Evolutionary conservation across 129 eudicot genomes (phyloP).

Genomic region (Chrysanthemum lavandulifolium): DNA sequence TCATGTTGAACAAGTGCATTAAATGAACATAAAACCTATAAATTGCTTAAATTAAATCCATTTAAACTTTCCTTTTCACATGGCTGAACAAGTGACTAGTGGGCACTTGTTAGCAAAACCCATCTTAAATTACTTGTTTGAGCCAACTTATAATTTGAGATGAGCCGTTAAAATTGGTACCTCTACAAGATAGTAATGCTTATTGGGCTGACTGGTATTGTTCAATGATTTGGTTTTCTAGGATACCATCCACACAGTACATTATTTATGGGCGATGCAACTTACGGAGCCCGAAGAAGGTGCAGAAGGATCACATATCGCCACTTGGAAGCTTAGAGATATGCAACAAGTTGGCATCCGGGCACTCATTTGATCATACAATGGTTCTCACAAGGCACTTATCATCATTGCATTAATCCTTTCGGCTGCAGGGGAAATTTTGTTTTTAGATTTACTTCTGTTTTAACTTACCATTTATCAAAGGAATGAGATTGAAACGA

Average conservation of each 20-base stretch:
- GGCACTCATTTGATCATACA: constrained; percentile 60
- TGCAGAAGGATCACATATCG: constrained; percentile 54
- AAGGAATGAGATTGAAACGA: constrained; percentile 25
- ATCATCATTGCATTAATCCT: constrained; percentile 8
- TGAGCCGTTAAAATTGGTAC: too few species aligned
- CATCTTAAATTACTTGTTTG: too few species aligned
- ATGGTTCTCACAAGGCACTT: not conserved
- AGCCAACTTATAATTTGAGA: too few species aligned
- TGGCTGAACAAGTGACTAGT: too few species aligned
- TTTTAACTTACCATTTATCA: constrained; percentile 19
- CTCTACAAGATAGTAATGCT: not conserved
- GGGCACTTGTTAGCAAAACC: too few species aligned
- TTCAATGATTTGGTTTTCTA: constrained; percentile 29
- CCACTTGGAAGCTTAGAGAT: constrained; percentile 88
- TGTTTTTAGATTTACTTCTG: constrained; percentile 20
- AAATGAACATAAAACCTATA: too few species aligned
- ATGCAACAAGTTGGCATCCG: constrained; percentile 84
- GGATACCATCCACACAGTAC: constrained; percentile 92
- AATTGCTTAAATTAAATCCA: too few species aligned
- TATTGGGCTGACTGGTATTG: constrained; percentile 8
- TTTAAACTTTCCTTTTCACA: too few species aligned
- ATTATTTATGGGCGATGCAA: constrained; percentile 94
- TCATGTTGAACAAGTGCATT: too few species aligned
- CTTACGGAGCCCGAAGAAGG: constrained; percentile 59
- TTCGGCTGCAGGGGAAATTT: constrained; percentile 27